A percentile compares a stretch with the other conserved stretches of the same genome.
phyloP scores from a whole-genome alignment of 129 eudicot species.

The Ambrosia trifida region DNA sequence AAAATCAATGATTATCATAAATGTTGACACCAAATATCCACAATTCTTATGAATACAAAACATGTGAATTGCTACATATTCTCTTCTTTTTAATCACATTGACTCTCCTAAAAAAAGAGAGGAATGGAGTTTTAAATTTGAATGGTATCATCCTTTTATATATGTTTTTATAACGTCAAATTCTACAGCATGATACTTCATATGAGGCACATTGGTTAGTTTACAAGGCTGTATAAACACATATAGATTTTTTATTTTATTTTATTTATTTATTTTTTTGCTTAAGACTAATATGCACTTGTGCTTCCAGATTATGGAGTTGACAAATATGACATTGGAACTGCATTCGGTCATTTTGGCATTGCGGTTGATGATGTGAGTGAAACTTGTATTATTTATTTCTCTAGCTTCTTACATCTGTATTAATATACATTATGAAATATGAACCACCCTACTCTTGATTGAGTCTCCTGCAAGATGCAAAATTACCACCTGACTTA shows the following conservation, averaged over 20 bases:
- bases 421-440: background rate
- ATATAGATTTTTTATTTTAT: no score
- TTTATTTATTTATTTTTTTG: background rate
- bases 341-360: constrained; percentile 92
- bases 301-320: constrained; percentile 81
- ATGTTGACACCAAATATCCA: background rate
- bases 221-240: background rate
- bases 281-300: constrained; percentile 17
- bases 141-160: no score
- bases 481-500: background rate
- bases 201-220: constrained; percentile 16
- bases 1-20: background rate
- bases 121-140: no score
- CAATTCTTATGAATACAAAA: background rate
- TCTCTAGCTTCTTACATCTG: constrained; percentile 6
- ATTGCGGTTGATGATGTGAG: constrained; percentile 94
- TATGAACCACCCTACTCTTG: background rate
- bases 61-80: constrained; percentile 5
- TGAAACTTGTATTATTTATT: constrained; percentile 6
- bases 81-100: background rate
- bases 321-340: constrained; percentile 84
- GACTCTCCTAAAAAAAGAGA: background rate
- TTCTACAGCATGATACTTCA: constrained; percentile 12
- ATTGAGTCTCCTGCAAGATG: constrained; percentile 11
- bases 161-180: constrained; percentile 1